These are phyloP conservation scores for Monascus ruber DNA, from an alignment of 2,329 filamentous ascomycete genomes.

Conservation along the genomic window DNA sequence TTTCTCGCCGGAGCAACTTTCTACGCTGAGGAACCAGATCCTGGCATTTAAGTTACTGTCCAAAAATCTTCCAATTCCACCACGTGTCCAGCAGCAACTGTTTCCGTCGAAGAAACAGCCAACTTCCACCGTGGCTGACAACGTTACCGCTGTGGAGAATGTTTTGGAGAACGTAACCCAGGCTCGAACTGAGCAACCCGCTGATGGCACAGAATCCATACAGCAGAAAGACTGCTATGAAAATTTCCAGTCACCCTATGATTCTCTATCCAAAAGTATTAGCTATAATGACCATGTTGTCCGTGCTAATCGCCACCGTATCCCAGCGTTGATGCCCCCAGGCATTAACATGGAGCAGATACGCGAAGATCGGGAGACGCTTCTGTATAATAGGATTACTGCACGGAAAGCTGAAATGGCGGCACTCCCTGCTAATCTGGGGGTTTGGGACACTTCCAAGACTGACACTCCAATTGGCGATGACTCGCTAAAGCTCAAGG, in stretches of 20 bases:
- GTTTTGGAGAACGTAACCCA: slow-evolving; percentile 30
- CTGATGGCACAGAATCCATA: slow-evolving; percentile 14
- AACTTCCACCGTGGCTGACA: slow-evolving; percentile 27
- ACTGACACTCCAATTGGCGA: slow-evolving; percentile 60
- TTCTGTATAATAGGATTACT: slow-evolving; percentile 81
- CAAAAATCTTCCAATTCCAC: slow-evolving; percentile 73
- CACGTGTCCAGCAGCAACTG: slow-evolving; percentile 68
- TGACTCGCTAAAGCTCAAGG: slow-evolving; percentile 74
- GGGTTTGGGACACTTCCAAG: slow-evolving; percentile 67
- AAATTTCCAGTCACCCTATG: slow-evolving; percentile 64
- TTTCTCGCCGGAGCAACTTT: slow-evolving; percentile 69
- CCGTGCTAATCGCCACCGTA: slow-evolving; percentile 64
- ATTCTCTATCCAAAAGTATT: slow-evolving; percentile 47
- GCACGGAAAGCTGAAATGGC: slow-evolving; percentile 77
- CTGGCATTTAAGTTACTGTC: slow-evolving; percentile 81
- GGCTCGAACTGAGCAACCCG: slow-evolving; percentile 18
- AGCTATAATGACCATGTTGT: slow-evolving; percentile 69
- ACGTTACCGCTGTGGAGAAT: slow-evolving; percentile 19
- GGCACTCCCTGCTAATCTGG: slow-evolving; percentile 71
- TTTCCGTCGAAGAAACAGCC: slow-evolving; percentile 47
- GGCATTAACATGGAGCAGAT: slow-evolving; percentile 80
- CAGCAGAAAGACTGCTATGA: slow-evolving; percentile 46
- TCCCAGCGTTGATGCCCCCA: slow-evolving; percentile 79
- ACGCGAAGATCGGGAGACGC: slow-evolving; percentile 74
- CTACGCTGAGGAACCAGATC: slow-evolving; percentile 72